Evolutionary conservation across 805 yeast species (phyloP), one percentile per base, ranked within the genome.

Genomic region (Torulaspora microellipsoides): DNA sequence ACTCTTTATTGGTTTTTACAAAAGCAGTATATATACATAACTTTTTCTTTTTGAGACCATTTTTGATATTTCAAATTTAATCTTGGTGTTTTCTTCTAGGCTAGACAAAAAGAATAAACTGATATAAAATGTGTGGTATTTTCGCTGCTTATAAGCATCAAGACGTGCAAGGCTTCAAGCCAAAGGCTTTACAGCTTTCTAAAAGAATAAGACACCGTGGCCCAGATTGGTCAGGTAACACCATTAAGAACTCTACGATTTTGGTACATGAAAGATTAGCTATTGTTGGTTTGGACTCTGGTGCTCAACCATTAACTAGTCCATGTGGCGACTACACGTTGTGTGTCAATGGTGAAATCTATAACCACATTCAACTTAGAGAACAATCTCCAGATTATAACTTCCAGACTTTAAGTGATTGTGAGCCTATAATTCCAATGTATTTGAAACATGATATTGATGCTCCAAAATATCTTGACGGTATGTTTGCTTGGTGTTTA

Each of bases 151-250:
- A 77, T 70, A 81, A 75, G 68, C 91, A 86, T 62, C 83, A 81
- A 34, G 85, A 88, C 53, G 83, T 85, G 48, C 82, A 83, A 56
- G 70, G 73, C 43, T 93, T 85, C 77, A 91, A 90, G 70, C 78
- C 82, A 51, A 82, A 82, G 64, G 98, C 98, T 35, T 75, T 93
- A 50, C 95, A 87, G 66, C 76, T 87, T 65, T 77, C 98, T 50
- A 91, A 88, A 69, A 80, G 90, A 70, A 84, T 91, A 66, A 83
- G 99, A 73, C 99, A 93, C 71, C 83, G 99, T 71, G 99, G 99
- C 62, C 99, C 99, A 55, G 99, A 93, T 71, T 93, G 99, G 99
- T 77, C 89, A 31, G 99, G 99, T 62, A 89, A 88, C 80, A 66
- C 76, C 53, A 71, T 77, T 53, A 80, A 81, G 64, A 86, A 86